Evolutionary conservation across 75 land plant species (phyloP).

Genomic region (Adiantum capillusveneris): DNA sequence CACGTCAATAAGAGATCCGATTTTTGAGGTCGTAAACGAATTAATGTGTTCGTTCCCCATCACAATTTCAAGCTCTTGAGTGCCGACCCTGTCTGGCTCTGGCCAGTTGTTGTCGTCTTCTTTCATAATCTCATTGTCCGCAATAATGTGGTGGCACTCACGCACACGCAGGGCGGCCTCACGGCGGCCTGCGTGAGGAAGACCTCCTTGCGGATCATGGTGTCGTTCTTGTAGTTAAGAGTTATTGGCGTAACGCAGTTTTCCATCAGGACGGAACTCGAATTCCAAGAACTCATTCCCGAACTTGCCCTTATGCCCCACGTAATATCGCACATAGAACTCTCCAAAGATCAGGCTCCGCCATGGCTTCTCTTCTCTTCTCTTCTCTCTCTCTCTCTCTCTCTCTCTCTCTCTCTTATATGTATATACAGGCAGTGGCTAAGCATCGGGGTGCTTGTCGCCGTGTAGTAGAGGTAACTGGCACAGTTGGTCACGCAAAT

Average conservation of each 20-base stretch:
- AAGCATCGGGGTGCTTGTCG: no score
- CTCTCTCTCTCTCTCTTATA: no score
- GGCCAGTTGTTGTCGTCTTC: slow-evolving; percentile 98
- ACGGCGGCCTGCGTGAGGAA: slow-evolving; percentile 68
- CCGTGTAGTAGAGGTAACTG: no score
- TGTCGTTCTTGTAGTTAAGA: slow-evolving; percentile 98
- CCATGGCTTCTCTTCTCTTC: neutral
- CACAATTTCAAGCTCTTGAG: slow-evolving; percentile 97
- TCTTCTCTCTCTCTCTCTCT: no score
- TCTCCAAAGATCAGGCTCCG: slow-evolving; percentile 32
- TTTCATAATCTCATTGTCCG: slow-evolving; percentile 93
- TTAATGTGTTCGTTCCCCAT: slow-evolving; percentile 97
- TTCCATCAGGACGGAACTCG: slow-evolving; percentile 94
- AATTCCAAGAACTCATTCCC: slow-evolving; percentile 97
- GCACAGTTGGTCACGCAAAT: no score
- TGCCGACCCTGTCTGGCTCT: slow-evolving; percentile 87
- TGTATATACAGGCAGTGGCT: no score
- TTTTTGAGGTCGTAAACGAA: slow-evolving; percentile 94
- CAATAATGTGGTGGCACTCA: slow-evolving; percentile 81
- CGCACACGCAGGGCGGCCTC: no score
- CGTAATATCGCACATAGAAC: slow-evolving; percentile 94
- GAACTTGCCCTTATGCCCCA: slow-evolving; percentile 97
- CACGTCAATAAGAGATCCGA: slow-evolving; percentile 92
- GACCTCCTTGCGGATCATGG: slow-evolving; percentile 94
- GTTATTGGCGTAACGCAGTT: slow-evolving; percentile 95